Percentiles rank a stretch among this genome's conserved stretches.
Evolutionary conservation across 2,329 filamentous ascomycete species (phyloP).

Genomic region (Sclerotiophoma versabilis): DNA sequence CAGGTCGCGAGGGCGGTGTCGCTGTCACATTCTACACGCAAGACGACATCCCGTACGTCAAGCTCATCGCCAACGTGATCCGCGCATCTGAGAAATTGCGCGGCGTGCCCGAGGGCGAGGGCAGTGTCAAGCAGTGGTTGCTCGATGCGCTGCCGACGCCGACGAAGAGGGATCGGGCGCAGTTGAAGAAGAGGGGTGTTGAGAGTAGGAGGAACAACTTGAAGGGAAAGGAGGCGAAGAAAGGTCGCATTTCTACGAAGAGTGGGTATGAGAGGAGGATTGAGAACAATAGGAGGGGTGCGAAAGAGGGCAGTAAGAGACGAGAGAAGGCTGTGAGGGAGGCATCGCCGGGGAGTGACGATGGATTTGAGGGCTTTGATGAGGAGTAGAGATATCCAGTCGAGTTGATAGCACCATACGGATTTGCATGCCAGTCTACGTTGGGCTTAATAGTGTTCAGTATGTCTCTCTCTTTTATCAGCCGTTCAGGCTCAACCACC

Average conservation of each 20-base stretch:
- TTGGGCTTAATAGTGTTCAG: too few species aligned
- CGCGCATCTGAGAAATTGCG: constrained; percentile 77
- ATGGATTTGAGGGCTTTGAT: constrained; percentile 1
- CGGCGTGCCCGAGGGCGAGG: constrained; percentile 50
- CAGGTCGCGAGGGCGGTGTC: constrained; percentile 84
- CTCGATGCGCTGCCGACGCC: constrained; percentile 85
- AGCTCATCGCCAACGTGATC: constrained; percentile 93
- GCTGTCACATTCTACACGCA: constrained; percentile 95
- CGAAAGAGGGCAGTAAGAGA: constrained; percentile 43
- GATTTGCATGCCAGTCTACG: too few species aligned
- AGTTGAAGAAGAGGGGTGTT: constrained; percentile 81
- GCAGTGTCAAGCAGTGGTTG: constrained; percentile 71
- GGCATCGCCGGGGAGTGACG: constrained; percentile 21
- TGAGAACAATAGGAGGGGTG: constrained; percentile 71
- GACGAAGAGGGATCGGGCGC: constrained; percentile 82
- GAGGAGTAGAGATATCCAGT: too few species aligned
- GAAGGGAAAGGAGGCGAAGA: constrained; percentile 32
- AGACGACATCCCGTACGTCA: constrained; percentile 89
- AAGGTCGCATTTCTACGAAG: constrained; percentile 78
- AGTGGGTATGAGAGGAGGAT: constrained; percentile 75
- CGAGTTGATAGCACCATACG: too few species aligned
- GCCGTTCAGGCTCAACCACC: too few species aligned
- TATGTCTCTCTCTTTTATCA: too few species aligned
- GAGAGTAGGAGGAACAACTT: constrained; percentile 67
- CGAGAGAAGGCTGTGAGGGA: constrained; percentile 22